A percentile compares a stretch with the other conserved stretches of the same genome.
phyloP scores from a whole-genome alignment of 2,329 filamentous ascomycete species.

The Ophiostoma australiae region DNA sequence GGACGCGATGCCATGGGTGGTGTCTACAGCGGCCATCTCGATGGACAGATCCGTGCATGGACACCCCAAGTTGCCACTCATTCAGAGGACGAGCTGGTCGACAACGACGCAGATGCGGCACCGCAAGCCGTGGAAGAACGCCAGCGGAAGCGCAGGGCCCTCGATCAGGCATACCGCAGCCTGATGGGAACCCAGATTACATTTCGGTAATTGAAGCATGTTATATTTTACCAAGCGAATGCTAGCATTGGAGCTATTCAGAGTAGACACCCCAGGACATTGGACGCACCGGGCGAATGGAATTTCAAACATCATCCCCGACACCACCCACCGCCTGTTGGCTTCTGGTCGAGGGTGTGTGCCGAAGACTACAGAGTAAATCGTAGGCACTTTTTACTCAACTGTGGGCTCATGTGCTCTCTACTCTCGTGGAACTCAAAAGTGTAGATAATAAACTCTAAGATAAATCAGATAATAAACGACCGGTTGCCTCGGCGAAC shows the following conservation, averaged over 20 bases:
- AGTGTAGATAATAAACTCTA: too few species aligned
- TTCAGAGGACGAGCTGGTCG: constrained; percentile 43
- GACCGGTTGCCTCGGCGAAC: background rate
- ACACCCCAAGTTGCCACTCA: constrained; percentile 47
- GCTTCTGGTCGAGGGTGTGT: background rate
- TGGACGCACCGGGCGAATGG: too few species aligned
- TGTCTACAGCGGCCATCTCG: constrained; percentile 75
- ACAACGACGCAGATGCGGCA: constrained; percentile 39
- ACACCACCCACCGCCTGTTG: background rate
- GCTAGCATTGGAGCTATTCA: too few species aligned
- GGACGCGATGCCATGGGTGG: constrained; percentile 49
- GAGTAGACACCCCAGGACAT: too few species aligned
- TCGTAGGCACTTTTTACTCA: too few species aligned
- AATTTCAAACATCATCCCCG: background rate
- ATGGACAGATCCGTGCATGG: constrained; percentile 82
- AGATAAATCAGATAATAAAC: too few species aligned
- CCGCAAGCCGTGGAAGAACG: constrained; percentile 44
- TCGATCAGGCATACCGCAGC: constrained; percentile 75
- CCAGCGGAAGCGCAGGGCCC: constrained; percentile 68
- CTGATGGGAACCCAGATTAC: constrained; percentile 69
- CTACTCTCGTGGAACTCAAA: background rate
- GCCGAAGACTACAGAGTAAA: background rate
- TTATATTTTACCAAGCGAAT: too few species aligned
- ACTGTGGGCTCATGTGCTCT: background rate
- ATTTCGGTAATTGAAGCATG: constrained; percentile 39